These are phyloP conservation scores for Leccinellum luteum DNA, from an alignment of 768 basidiomycete species.

Conservation along the genomic window DNA sequence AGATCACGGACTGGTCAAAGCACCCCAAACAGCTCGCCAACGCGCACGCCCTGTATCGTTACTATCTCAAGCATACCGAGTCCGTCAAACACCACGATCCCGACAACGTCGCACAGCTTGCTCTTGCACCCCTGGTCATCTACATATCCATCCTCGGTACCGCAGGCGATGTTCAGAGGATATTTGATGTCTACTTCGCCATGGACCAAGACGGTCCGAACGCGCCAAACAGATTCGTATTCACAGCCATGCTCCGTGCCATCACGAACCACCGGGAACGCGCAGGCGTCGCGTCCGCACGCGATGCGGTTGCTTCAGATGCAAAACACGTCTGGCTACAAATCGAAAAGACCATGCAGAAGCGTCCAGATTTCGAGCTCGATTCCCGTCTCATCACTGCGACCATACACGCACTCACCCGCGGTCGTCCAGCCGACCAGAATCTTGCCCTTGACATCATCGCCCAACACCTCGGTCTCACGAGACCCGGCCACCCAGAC, in stretches of 20 bases:
- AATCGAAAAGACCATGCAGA: constrained; percentile 51
- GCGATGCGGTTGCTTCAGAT: constrained; percentile 53
- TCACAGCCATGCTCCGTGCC: constrained; percentile 63
- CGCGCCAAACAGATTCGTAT: constrained; percentile 59
- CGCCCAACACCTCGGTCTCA: constrained; percentile 61
- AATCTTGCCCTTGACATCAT: constrained; percentile 65
- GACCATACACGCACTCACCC: constrained; percentile 53
- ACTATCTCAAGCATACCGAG: constrained; percentile 50
- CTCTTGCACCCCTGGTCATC: constrained; percentile 45
- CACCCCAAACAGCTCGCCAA: constrained; percentile 61
- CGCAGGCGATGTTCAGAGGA: constrained; percentile 56
- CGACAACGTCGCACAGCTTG: constrained; percentile 44
- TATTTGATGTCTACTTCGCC: constrained; percentile 74
- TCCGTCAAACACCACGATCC: constrained; percentile 49
- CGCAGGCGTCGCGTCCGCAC: constrained; percentile 20
- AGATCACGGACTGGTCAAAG: constrained; percentile 58
- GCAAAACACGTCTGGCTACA: constrained; percentile 72
- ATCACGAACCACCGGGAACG: constrained; percentile 26
- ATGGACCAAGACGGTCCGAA: constrained; percentile 62
- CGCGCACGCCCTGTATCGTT: constrained; percentile 58
- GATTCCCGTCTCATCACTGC: constrained; percentile 54
- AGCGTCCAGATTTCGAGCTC: constrained; percentile 43
- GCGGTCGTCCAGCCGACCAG: constrained; percentile 57
- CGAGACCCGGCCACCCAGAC: constrained; percentile 41
- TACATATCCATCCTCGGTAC: constrained; percentile 70